Percentiles rank a stretch among this genome's conserved stretches.
These are phyloP conservation scores for Coemansia erecta DNA, from an alignment of 192 early-diverging fungal genomes.

Conservation along the genomic window DNA sequence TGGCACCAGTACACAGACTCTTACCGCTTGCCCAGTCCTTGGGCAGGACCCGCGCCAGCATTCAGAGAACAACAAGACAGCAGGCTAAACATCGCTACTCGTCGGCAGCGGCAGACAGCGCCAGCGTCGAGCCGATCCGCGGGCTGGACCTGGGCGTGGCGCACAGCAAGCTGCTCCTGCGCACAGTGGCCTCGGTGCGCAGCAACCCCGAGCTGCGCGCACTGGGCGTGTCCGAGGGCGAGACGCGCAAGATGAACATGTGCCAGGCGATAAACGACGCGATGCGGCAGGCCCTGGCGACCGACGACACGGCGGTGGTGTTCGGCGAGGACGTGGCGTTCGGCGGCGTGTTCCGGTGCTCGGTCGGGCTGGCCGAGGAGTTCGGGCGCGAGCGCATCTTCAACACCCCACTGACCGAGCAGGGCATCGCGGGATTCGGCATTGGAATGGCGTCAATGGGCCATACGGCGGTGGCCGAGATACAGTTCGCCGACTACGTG, in stretches of 20 bases:
- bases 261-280: constrained; percentile 96
- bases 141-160: constrained; percentile 81
- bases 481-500: constrained; percentile 99
- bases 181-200: constrained; percentile 69
- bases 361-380: constrained; percentile 84
- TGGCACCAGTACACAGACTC: background rate
- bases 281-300: constrained; percentile 79
- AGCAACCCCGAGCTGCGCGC: constrained; percentile 65
- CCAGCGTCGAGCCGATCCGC: constrained; percentile 65
- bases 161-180: constrained; percentile 74
- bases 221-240: constrained; percentile 58
- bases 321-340: constrained; percentile 99
- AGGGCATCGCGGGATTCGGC: constrained; percentile 92
- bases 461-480: constrained; percentile 95
- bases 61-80: constrained; percentile 38
- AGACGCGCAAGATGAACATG: constrained; percentile 78
- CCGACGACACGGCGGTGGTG: constrained; percentile 87
- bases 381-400: constrained; percentile 92
- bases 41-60: background rate
- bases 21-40: background rate
- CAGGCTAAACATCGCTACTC: constrained; percentile 36
- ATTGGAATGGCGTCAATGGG: constrained; percentile 94
- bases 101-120: constrained; percentile 27
- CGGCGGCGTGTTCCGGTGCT: constrained; percentile 96
- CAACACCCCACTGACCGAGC: constrained; percentile 95